A percentile compares a stretch with the other conserved stretches of the same genome.
phyloP scores from a whole-genome alignment of 1,284 basidiomycete species.

The Pseudozyma hubeiensis region DNA sequence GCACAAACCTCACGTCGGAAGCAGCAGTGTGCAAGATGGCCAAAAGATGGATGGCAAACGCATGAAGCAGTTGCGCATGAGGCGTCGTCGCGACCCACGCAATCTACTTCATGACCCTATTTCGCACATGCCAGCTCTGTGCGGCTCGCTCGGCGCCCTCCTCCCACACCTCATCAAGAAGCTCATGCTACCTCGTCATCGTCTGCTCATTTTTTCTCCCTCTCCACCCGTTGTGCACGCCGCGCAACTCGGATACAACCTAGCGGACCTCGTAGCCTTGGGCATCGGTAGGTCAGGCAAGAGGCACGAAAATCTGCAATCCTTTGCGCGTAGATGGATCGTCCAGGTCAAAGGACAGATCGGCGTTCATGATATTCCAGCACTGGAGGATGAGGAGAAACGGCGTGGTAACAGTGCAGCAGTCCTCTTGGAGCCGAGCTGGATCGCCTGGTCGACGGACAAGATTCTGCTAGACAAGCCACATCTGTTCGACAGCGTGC shows the following conservation, averaged over 20 bases:
- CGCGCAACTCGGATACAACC: constrained; percentile 49
- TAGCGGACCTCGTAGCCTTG: constrained; percentile 43
- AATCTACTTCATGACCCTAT: constrained; percentile 43
- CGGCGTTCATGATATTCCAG: constrained; percentile 56
- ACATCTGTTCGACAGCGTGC: constrained; percentile 54
- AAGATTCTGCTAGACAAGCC: constrained; percentile 60
- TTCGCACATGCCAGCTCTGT: constrained; percentile 54
- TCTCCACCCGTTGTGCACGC: constrained; percentile 42
- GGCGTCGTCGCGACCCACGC: constrained; percentile 35
- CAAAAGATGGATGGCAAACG: constrained; percentile 23
- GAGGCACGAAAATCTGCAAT: constrained; percentile 28
- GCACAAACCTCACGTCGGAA: constrained; percentile 15
- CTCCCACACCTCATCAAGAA: constrained; percentile 56
- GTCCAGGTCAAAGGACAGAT: constrained; percentile 51
- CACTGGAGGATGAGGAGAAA: constrained; percentile 43
- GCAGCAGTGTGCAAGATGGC: neutral
- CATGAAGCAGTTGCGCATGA: constrained; percentile 46
- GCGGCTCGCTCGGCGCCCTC: constrained; percentile 52
- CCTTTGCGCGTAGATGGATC: constrained; percentile 18
- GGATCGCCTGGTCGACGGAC: constrained; percentile 62
- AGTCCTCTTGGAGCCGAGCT: constrained; percentile 16
- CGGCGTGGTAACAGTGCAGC: constrained; percentile 1
- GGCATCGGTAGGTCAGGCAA: constrained; percentile 24
- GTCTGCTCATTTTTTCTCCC: constrained; percentile 56
- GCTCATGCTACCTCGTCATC: constrained; percentile 46